Percentiles rank a stretch among this genome's conserved stretches.
These are phyloP conservation scores for Sungouiella thailandica DNA, from an alignment of 805 yeast species.

Conservation along the genomic window DNA sequence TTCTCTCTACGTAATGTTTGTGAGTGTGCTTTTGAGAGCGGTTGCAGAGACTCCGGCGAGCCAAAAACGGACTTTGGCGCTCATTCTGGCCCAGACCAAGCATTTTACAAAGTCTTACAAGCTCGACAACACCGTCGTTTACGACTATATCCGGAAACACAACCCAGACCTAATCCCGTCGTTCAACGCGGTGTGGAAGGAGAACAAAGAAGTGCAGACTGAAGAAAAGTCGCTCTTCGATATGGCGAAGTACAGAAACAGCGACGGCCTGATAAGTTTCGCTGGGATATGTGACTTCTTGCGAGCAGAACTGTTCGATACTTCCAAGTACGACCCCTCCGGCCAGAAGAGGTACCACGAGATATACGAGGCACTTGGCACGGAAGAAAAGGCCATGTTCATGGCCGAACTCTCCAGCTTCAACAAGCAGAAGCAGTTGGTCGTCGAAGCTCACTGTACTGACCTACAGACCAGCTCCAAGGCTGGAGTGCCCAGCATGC, in stretches of 20 bases:
- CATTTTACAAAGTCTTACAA: background rate
- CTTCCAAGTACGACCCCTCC: constrained; percentile 5
- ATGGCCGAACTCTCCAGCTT: constrained; percentile 20
- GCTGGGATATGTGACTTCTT: constrained; percentile 22
- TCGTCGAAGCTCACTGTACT: constrained; percentile 22
- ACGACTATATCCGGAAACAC: background rate
- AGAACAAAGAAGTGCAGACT: background rate
- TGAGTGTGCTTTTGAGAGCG: background rate
- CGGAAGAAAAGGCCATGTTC: no score
- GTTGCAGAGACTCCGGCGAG: background rate
- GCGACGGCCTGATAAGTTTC: constrained; percentile 18
- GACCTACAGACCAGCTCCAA: constrained; percentile 4
- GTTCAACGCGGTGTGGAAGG: background rate
- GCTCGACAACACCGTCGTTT: background rate
- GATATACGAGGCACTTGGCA: no score
- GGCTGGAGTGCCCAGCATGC: constrained; percentile 2
- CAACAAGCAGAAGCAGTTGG: constrained; percentile 22
- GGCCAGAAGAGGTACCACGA: no score
- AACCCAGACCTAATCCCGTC: background rate
- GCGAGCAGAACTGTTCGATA: constrained; percentile 11
- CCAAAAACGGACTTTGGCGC: background rate
- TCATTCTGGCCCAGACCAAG: background rate
- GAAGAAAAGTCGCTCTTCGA: background rate
- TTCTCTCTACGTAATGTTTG: background rate
- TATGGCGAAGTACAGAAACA: constrained; percentile 10